Evolutionary conservation across 2,329 filamentous ascomycete species (phyloP), one percentile per base, ranked within the genome.

Genomic region (Mycogone perniciosa): DNA sequence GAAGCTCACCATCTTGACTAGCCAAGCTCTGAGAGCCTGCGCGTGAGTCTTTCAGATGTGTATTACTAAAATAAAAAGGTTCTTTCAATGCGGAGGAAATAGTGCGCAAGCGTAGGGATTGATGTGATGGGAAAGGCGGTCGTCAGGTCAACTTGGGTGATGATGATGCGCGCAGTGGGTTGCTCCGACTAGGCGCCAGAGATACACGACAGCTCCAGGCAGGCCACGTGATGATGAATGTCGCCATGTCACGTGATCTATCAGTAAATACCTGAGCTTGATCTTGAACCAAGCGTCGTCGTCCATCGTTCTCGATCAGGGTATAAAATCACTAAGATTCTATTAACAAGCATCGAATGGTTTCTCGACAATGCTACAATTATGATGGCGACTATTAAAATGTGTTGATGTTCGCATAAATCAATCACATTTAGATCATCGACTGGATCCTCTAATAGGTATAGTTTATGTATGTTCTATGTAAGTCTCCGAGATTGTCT

Each of bases 201-300:
- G 64, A 67, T 67, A 72, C 70, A 71, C 71, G 71, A 72, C 70
- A 70, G 63, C 68, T 64, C 56, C 34, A 51, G 50, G 46, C 31
- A 7, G 53, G 50, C 65, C 67, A 69, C 67, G 67, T 67, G 64
- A 37, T 7, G 10, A 4, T 41, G 11, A 33, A 30, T 20, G 20
- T 6, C 34, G 11, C 20, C 39, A 7, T 2, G 10, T 43, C 51
- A 53, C 51, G 51, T 53, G 51, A 53, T 7, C 3, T n/a, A 26
- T 10, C 26, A 37, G 34, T 20, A 20, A 20, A 20, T 20, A 20
- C 20, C 20, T 20, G 20, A 20, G 20, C 20, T 20, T 20, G 3
- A 20, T 20, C 20, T 20, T 20, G 20, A 20, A 20, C 20, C 20
- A 20, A 20, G 20, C 20, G 20, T 20, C 20, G 20, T 2, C 20